phyloP scores from a whole-genome alignment of 768 basidiomycete species.

The Phaffia tasmanica region DNA sequence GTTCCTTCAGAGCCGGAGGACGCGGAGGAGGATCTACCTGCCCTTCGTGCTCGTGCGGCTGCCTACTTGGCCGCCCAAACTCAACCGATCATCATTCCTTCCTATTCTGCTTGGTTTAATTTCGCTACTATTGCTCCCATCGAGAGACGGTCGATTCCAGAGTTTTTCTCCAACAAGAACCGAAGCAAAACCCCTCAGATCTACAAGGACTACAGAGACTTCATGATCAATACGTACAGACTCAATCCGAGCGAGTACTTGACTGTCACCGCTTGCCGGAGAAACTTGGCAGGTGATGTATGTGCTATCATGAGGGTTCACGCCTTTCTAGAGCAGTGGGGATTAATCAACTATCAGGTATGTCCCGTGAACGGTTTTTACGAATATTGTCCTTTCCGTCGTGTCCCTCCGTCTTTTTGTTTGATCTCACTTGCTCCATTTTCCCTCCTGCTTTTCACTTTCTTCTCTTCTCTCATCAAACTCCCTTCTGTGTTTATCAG shows the following conservation, averaged over 20 bases:
- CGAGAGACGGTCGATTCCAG: constrained; percentile 82
- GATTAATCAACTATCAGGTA: constrained; percentile 96
- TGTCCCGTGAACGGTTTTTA: constrained; percentile 28
- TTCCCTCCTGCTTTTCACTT: background rate
- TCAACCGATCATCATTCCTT: constrained; percentile 92
- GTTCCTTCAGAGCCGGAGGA: constrained; percentile 1
- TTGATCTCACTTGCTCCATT: background rate
- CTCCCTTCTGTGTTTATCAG: constrained; percentile 40
- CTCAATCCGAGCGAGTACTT: constrained; percentile 88
- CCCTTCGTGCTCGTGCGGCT: constrained; percentile 75
- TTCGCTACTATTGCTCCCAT: constrained; percentile 87
- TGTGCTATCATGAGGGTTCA: constrained; percentile 98
- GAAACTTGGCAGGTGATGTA: constrained; percentile 95
- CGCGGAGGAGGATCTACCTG: constrained; percentile 39
- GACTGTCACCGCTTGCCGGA: constrained; percentile 89
- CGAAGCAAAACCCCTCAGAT: constrained; percentile 89
- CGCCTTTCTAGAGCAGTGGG: constrained; percentile 98
- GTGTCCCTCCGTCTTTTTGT: background rate
- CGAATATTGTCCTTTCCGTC: background rate
- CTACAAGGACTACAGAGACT: constrained; percentile 98
- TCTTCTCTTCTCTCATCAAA: background rate
- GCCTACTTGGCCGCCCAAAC: constrained; percentile 88
- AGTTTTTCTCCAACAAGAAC: constrained; percentile 96
- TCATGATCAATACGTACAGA: constrained; percentile 98
- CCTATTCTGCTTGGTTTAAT: constrained; percentile 96